phyloP scores from a whole-genome alignment of 1,284 basidiomycete genomes.

The Singerocomus inundabilis region DNA sequence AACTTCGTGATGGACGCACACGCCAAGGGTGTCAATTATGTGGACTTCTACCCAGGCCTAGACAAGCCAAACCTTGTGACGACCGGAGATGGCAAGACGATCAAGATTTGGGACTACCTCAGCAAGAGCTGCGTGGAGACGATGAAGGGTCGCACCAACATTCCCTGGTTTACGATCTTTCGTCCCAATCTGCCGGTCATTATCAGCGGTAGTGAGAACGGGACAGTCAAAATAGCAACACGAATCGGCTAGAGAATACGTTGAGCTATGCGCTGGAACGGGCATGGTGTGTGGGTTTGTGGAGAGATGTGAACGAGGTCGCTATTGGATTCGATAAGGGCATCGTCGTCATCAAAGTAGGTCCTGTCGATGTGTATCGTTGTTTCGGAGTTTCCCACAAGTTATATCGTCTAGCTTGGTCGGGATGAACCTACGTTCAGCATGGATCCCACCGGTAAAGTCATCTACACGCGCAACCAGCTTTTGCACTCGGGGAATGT shows the following conservation, averaged over 20 bases:
- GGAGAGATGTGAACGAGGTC: conserved; percentile 86
- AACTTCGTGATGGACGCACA: conserved; percentile 99
- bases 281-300: conserved; percentile 92
- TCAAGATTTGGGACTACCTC: conserved; percentile 99
- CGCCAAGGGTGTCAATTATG: conserved; percentile 99
- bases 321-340: no score
- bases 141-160: conserved; percentile 98
- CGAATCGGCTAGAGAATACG: conserved; percentile 96
- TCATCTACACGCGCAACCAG: conserved; percentile 92
- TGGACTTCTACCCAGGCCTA: conserved; percentile 97
- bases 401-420: conserved; percentile 60
- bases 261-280: conserved; percentile 95
- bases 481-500: conserved; percentile 91
- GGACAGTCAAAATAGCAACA: conserved; percentile 96
- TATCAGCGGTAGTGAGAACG: conserved; percentile 95
- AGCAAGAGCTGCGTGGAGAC: conserved; percentile 98
- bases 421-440: conserved; percentile 96
- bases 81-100: no score
- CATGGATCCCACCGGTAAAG: conserved; percentile 95
- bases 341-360: conserved; percentile 89
- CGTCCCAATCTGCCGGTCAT: conserved; percentile 96
- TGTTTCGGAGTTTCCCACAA: background rate
- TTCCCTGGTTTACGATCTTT: conserved; percentile 97
- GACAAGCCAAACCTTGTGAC: conserved; percentile 98
- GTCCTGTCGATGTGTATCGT: conserved; percentile 13